A percentile compares a stretch with the other conserved stretches of the same genome.
These are phyloP conservation scores for Komagataella phaffii DNA, from an alignment of 805 yeast genomes.

Conservation along the genomic window DNA sequence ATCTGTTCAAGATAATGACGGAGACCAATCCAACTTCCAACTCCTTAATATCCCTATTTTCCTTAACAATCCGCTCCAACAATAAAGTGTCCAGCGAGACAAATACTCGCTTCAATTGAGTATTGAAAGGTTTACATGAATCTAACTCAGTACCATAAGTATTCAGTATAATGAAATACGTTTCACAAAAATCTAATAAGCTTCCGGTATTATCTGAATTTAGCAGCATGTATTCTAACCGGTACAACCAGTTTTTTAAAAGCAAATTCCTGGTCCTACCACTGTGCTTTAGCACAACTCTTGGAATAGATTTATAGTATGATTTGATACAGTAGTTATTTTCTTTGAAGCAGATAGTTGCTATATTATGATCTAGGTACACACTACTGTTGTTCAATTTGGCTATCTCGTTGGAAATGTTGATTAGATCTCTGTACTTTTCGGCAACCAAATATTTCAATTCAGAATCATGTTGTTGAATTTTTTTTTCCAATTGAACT, in stretches of 20 bases:
- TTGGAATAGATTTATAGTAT: background rate
- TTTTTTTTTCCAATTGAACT: background rate
- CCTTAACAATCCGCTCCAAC: background rate
- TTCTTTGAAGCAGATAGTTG: background rate
- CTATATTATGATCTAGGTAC: background rate
- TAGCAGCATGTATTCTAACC: background rate
- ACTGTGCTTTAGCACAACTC: background rate
- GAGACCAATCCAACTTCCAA: background rate
- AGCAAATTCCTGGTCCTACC: background rate
- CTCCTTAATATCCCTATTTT: background rate
- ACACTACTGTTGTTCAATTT: background rate
- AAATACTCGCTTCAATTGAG: background rate
- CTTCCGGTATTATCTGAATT: background rate
- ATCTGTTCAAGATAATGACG: background rate
- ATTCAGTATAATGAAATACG: background rate
- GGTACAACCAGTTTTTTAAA: background rate
- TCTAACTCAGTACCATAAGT: background rate
- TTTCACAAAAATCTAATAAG: background rate
- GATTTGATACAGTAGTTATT: background rate
- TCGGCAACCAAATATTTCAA: background rate
- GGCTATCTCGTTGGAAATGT: background rate
- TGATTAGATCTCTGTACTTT: background rate
- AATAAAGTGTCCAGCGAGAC: background rate
- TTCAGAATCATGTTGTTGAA: background rate
- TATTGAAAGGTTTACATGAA: background rate